A percentile compares a stretch with the other conserved stretches of the same genome.
Conservation (phyloP, 2,329 filamentous ascomycete genomes). For the Fusarium bactridioides region DNA sequence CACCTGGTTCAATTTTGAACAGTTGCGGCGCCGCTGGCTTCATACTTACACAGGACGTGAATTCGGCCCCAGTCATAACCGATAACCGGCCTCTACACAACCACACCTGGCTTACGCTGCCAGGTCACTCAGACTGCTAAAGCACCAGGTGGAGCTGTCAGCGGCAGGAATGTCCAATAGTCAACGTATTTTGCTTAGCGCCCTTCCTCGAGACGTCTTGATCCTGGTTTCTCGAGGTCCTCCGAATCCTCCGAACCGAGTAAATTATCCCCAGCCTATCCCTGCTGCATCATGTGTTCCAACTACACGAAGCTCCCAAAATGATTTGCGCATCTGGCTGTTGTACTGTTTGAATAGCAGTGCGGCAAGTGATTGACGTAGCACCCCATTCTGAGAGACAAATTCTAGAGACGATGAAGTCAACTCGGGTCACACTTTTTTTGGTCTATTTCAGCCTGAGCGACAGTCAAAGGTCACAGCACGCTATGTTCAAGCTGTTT, state of each 20-base stretch:
- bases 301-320: constrained; percentile 5
- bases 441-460: neutral
- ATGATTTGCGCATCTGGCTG: neutral
- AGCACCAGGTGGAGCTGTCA: constrained; percentile 26
- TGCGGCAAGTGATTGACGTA: neutral
- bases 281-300: constrained; percentile 6
- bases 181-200: constrained; percentile 25
- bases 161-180: constrained; percentile 24
- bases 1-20: neutral
- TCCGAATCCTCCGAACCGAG: constrained; percentile 31
- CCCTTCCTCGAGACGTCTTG: constrained; percentile 8
- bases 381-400: neutral
- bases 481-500: neutral
- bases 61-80: neutral
- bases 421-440: neutral
- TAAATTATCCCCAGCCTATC: constrained; percentile 12
- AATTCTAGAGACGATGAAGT: neutral
- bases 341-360: neutral
- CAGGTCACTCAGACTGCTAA: constrained; percentile 2
- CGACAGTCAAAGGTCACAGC: neutral
- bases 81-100: neutral
- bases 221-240: constrained; percentile 16
- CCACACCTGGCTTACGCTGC: constrained; percentile 12
- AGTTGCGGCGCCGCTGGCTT: constrained; percentile 5
- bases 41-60: neutral